Evolutionary conservation across 345 rosid genomes (phyloP).

Genomic region (Raphanus raphanistrum): DNA sequence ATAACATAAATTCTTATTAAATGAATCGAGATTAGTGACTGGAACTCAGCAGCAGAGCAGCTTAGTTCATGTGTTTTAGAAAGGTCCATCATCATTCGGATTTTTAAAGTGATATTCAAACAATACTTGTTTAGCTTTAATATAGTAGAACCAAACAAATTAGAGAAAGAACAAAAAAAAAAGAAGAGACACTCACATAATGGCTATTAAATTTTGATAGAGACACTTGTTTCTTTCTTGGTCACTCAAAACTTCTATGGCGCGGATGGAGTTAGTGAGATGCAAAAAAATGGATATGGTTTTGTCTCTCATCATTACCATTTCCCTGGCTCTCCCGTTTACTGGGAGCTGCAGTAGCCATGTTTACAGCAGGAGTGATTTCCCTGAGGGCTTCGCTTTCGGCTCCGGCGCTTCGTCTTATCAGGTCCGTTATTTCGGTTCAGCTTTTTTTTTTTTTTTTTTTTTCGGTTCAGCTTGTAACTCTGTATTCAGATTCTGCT

Average conservation of each 20-base stretch:
- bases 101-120: no score
- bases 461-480: not conserved
- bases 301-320: not conserved
- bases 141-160: not conserved
- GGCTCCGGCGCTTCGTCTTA: not conserved
- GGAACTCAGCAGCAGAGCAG: no score
- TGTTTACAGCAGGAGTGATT: not conserved
- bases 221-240: not conserved
- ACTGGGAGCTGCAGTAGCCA: not conserved
- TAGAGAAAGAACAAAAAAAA: not conserved
- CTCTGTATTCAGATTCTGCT: not conserved
- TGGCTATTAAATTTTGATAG: not conserved
- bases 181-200: no score
- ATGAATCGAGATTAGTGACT: no score
- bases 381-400: not conserved
- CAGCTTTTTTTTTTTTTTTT: no score
- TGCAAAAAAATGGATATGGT: not conserved
- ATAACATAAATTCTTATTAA: no score
- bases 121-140: no score
- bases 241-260: not conserved
- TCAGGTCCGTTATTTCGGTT: not conserved
- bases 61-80: no score
- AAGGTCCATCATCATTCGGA: no score
- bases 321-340: not conserved
- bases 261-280: not conserved